Base-by-base conservation (phyloP, 2,329 filamentous ascomycete species). In the Penicillium fuscoglaucum region DNA sequence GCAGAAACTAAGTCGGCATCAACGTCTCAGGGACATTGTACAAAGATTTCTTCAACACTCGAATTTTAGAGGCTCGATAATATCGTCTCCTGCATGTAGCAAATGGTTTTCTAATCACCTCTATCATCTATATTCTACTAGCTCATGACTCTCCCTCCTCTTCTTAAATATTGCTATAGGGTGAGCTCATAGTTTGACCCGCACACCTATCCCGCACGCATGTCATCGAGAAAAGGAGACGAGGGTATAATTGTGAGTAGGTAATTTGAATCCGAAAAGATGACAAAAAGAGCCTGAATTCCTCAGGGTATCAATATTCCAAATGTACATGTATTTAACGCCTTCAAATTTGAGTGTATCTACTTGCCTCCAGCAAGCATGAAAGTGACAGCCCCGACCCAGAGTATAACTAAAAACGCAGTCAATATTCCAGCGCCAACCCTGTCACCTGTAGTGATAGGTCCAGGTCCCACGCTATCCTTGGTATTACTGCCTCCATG, bases 381-480 rank as follows among this genome's bases (percentile, higher is more conserved):
- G 41, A 44, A 59, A 28, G 24, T 28, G 9, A 52, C 19, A 40
- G 43, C 49, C 13, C 46, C 57, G 3, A 43, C 44, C 57, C 48
- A 59, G 24, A 47, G 5, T 17, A 41, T 17, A 28, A 69, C 51
- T 33, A 70, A 55, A 21, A 72, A 21, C 8, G 67, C 60, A 15
- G 72, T 75, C 52, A 74, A 48, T 40, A 73, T 67, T 17, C 65
- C 69, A 10, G 73, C 73, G 12, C 72, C 73, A 6, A 67, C 71
- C 40, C 55, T 64, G 46, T 75, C 73, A 17, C 59, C 70, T 8
- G 66, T 68, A 10, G 47, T 58, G 19, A 58, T 57, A 17, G 45
- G 33, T 7, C 29, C 52, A n/a, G 52, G 55, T 49, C 60, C 35
- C 9, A 51, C 19, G 4, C 44, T 53, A 4, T 52, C 33, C 8